These are phyloP conservation scores for Gossypium thurberi DNA, from an alignment of 345 rosid genomes.

Conservation along the genomic window DNA sequence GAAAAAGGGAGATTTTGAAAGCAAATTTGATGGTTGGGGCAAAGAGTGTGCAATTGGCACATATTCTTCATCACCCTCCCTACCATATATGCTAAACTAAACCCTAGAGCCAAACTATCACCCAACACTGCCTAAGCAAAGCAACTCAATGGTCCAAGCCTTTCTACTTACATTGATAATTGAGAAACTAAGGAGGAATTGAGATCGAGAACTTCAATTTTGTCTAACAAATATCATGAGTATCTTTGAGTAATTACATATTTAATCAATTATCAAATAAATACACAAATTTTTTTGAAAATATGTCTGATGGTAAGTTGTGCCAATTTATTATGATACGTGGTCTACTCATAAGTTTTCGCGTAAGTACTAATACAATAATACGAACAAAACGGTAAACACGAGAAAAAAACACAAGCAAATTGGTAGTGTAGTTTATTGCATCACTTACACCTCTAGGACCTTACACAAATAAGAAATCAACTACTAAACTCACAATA, in stretches of 20 bases:
- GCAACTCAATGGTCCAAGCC: background rate
- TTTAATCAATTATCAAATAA: background rate
- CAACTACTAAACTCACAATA: no score
- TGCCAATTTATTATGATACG: no score
- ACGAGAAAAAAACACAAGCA: no score
- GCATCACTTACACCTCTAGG: no score
- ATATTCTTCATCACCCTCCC: conserved; percentile 22
- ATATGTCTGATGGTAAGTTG: no score
- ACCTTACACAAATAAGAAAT: no score
- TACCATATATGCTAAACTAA: background rate
- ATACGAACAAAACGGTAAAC: no score
- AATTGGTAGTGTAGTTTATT: no score
- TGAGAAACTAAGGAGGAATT: background rate
- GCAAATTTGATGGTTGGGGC: conserved; percentile 32
- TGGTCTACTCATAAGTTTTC: no score
- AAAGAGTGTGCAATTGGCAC: conserved; percentile 13
- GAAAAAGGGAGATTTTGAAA: conserved; percentile 20
- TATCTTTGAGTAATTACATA: background rate
- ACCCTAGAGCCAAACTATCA: background rate
- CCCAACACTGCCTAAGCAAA: background rate
- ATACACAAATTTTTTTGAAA: background rate
- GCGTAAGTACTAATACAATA: no score
- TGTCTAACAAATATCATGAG: background rate
- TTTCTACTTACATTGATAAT: background rate
- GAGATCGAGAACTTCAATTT: background rate